Evolutionary conservation across 1,139 yeast genomes (phyloP).

Genomic region (Candida buenavistaensis): DNA sequence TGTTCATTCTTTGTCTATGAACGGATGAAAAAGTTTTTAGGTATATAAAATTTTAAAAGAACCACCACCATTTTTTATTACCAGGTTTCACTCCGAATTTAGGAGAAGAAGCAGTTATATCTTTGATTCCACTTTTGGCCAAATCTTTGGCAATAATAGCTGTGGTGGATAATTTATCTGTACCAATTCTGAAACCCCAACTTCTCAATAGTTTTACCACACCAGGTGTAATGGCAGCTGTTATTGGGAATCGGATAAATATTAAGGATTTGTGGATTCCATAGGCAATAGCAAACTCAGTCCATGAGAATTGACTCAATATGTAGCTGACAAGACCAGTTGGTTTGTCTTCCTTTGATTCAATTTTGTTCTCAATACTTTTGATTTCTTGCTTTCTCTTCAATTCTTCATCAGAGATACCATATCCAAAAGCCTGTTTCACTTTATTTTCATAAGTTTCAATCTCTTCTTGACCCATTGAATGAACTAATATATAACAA

Average conservation of each 20-base stretch:
- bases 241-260: slow-evolving; percentile 79
- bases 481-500: slow-evolving; percentile 79
- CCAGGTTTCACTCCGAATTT: slow-evolving; percentile 57
- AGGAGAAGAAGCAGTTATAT: slow-evolving; percentile 38
- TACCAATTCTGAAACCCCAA: slow-evolving; percentile 83
- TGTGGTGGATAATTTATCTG: slow-evolving; percentile 38
- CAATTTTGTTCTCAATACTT: slow-evolving; percentile 25
- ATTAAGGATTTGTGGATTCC: slow-evolving; percentile 88
- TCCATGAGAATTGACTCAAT: slow-evolving; percentile 42
- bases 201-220: slow-evolving; percentile 63
- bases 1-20: slow-evolving; percentile 95
- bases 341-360: slow-evolving; percentile 10
- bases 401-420: slow-evolving; percentile 43
- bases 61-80: slow-evolving; percentile 59
- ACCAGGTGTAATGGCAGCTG: slow-evolving; percentile 90
- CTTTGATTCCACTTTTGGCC: slow-evolving; percentile 20
- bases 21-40: slow-evolving; percentile 68
- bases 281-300: slow-evolving; percentile 86
- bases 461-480: slow-evolving; percentile 80
- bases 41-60: slow-evolving; percentile 52
- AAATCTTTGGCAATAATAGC: slow-evolving; percentile 25
- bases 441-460: slow-evolving; percentile 62
- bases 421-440: slow-evolving; percentile 61
- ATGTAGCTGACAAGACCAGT: slow-evolving; percentile 9
- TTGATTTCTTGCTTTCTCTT: slow-evolving; percentile 32